Conservation (phyloP, 805 yeast genomes). For the Hanseniaspora guilliermondii region DNA sequence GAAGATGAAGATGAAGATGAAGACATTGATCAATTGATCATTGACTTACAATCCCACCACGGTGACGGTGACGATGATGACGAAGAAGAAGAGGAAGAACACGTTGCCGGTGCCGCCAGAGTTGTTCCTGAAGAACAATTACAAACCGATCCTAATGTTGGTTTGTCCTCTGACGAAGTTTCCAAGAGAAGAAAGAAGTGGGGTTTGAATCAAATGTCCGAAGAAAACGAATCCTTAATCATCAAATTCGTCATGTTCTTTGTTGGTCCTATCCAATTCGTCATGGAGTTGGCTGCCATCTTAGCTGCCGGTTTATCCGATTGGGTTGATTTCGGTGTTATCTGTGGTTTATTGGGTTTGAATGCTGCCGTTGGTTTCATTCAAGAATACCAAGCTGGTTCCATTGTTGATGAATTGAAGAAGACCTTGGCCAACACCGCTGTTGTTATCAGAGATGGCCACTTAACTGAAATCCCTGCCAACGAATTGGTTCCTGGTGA, state of each 20-base stretch:
- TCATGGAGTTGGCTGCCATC: slow-evolving; percentile 93
- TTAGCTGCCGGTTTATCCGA: slow-evolving; percentile 93
- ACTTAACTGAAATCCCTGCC: slow-evolving; percentile 60
- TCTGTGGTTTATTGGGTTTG: slow-evolving; percentile 70
- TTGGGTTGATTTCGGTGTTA: slow-evolving; percentile 98
- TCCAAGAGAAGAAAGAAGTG: slow-evolving; percentile 74
- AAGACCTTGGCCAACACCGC: slow-evolving; percentile 90
- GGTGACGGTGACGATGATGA: slow-evolving; percentile 44
- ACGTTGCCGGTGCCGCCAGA: slow-evolving; percentile 48
- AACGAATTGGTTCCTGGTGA: slow-evolving; percentile 92
- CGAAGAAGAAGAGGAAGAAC: slow-evolving; percentile 33
- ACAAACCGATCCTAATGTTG: slow-evolving; percentile 66
- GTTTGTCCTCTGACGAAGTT: slow-evolving; percentile 71
- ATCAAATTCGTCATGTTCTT: slow-evolving; percentile 76
- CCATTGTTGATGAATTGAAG: slow-evolving; percentile 91
- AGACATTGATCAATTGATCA: slow-evolving; percentile 59
- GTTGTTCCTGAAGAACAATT: slow-evolving; percentile 78
- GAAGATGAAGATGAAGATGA: slow-evolving; percentile 47
- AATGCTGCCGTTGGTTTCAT: slow-evolving; percentile 92
- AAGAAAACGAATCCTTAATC: slow-evolving; percentile 68
- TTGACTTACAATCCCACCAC: slow-evolving; percentile 60
- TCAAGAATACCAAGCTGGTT: slow-evolving; percentile 97
- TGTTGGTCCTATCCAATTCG: slow-evolving; percentile 93
- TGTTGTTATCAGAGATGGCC: slow-evolving; percentile 71
- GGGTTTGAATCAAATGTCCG: slow-evolving; percentile 84